Evolutionary conservation across 2,329 filamentous ascomycete species (phyloP), one percentile per base, ranked within the genome.

Genomic region (Monosporascus sp.): DNA sequence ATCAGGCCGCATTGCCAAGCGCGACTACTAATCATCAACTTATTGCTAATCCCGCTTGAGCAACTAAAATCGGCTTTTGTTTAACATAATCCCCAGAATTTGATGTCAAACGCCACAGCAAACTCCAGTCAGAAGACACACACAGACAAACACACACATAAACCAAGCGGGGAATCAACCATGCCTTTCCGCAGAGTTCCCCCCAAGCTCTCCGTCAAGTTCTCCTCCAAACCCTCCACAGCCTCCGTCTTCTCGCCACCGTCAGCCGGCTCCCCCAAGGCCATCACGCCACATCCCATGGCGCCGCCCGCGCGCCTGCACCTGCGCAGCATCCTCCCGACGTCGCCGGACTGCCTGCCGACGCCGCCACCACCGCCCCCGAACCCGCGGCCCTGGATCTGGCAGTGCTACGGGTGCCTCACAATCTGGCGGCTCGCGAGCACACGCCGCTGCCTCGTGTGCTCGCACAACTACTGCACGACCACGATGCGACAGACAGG

Each of bases 381-480:
- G 1, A 46, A 48, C 7, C 59, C 56, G 20, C 62, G 45, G 20
- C 58, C 69, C 9, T 72, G 68, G 69, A 49, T 70, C 11, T 72
- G 70, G 70, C 64, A 66, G 15, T 72, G 70, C 52, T 68, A 70
- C 50, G 53, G 57, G 5, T 72, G 70, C 51, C 46, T 51, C 3
- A 62, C 52, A 0, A 49, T 63, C 8, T 72, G 71, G 55, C 57
- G 56, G 0, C 60, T 72, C 7, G 64, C 64, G 5, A 67, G 65
- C 43, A 72, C 70, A 2, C 62, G 68, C 1, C 63, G 70, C 4
- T 72, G 70, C 51, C 63, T 72, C 1, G 55, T 58, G 22, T 68
- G 65, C 53, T 58, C 57, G 3, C 64, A 68, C 53, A 55, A 59
- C 5, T 67, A 61, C 50, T 67, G 65, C 55, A 53, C 61, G 2